Conservation (phyloP, 2,329 filamentous ascomycete genomes). For the Claviceps africana region DNA sequence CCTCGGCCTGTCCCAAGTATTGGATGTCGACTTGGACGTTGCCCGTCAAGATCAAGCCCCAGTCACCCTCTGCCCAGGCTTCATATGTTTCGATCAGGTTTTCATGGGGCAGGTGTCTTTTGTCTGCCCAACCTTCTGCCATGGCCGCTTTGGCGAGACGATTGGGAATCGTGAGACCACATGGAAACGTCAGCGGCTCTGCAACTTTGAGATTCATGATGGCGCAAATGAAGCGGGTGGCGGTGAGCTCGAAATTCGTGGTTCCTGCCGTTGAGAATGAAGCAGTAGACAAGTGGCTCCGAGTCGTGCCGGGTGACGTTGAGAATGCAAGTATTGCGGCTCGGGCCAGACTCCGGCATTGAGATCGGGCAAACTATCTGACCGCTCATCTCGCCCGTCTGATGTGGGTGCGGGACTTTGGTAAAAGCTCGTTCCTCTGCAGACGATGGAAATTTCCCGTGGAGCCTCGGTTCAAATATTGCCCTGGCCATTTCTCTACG, state of each 20-base stretch:
- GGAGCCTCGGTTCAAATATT: background rate
- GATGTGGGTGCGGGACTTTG: background rate
- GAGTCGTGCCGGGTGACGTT: background rate
- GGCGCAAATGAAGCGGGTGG: background rate
- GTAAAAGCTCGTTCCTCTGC: background rate
- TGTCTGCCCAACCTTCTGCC: constrained; percentile 29
- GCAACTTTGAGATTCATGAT: constrained; percentile 4
- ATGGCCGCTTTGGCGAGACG: constrained; percentile 39
- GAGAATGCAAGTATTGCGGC: background rate
- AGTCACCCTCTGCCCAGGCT: constrained; percentile 38
- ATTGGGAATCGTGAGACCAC: constrained; percentile 41
- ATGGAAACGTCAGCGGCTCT: constrained; percentile 34
- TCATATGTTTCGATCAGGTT: constrained; percentile 32
- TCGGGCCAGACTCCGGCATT: background rate
- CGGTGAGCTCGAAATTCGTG: background rate
- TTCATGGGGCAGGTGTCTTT: constrained; percentile 28
- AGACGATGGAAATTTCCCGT: background rate
- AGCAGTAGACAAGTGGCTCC: background rate
- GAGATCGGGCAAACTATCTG: background rate
- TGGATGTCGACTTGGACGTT: constrained; percentile 29
- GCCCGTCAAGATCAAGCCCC: constrained; percentile 38
- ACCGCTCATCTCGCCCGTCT: background rate
- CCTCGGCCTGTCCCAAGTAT: constrained; percentile 22
- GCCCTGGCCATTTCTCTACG: background rate
- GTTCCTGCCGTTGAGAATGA: background rate